Base-by-base conservation (phyloP, 2,329 filamentous ascomycete species). In the Arthrobotrys conoides region DNA sequence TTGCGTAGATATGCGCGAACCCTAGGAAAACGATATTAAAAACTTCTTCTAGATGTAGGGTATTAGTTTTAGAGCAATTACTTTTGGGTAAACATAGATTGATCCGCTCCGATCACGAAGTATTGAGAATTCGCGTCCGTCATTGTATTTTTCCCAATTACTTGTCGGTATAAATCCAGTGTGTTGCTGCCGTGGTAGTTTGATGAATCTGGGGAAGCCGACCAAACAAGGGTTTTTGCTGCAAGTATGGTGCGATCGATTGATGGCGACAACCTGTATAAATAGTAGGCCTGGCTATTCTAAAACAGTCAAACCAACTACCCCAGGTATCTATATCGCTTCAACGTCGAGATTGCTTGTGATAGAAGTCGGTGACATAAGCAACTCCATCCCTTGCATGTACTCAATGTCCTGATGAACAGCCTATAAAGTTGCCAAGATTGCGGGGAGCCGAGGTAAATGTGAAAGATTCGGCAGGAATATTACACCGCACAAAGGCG, bases 361-460 rank as follows among this genome's bases (percentile, higher is more conserved):
- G 44, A 33, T n/a, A 55, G 27, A 36, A 33, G 4, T 41, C 27
- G 66, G 66, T 33, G 27, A 61, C 44, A 61, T 55, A 30, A 61
- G 44, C 57, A 57, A 41, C 38, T 49, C 53, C 66, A 51, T 61
- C 51, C n/a, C 38, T 14, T 67, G 30, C 38, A 8, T 67, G 30
- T 30, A 10, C 12, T 41, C 49, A 27, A 59, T 16, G 55, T 3
- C 33, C 20, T 8, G 12, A 68, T 12, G 38, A 30, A 20, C n/a
- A 16, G 44, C 14, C 9, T 33, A 14, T n/a, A 41, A 27, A 20
- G 16, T 27, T 48, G 57, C 38, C 49, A 61, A 73, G 70, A 71
- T 69, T 71, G 66, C 66, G 72, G 72, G 67, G 72, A 76, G 49
- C 72, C 72, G 72, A 76, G 71, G 71, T 76, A 64, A 76, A 65